Base-by-base conservation (phyloP, 805 yeast genomes). In the Scheffersomyces spartinae region DNA sequence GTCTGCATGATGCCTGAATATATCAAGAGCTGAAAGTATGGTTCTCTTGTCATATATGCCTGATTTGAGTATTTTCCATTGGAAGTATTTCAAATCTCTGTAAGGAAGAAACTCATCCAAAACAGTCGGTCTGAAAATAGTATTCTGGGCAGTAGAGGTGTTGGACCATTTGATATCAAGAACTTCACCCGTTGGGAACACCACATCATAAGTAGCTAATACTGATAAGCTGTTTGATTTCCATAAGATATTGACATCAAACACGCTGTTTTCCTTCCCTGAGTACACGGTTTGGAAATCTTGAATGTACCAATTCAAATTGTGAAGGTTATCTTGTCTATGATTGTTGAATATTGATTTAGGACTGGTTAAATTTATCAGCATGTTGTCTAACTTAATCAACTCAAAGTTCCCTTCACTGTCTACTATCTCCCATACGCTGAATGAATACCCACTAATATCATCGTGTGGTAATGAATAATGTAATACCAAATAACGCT, bases 141-240 rank as follows among this genome's bases (percentile, higher is more conserved):
- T n/a, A 7, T 26, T 21, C 9, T 33, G 29, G n/a, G 24, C 18
- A 9, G 26, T 29, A 15, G 33, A 29, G 13, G 36, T 28, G 24
- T 29, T 30, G 3, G 49, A 40, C 36, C 42, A 33, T 14, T 31
- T 34, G 8, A 33, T 28, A 5, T 35, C 25, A 4, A 11, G 15
- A 7, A 36, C 25, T 3, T 31, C 17, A 1, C 52, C 52, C 10
- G 20, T 29, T 3, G 31, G 25, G 6, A 33, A 9, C 15, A 35
- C 29, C 4, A 42, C 13, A 1, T 20, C 18, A 25, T 45, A 48
- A 2, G 37, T 35, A 5, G 34, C 27, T 11, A 49, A 15, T 9
- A 40, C 26, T n/a, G 54, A 45, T 6, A 51, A 47, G 4, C 57
- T 55, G 32, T 58, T 56, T 13, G 61, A 52, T 35, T 58, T 58